Percentiles rank a stretch among this genome's conserved stretches.
Conservation (phyloP, 2,329 filamentous ascomycete genomes). For the Fusarium foetens region DNA sequence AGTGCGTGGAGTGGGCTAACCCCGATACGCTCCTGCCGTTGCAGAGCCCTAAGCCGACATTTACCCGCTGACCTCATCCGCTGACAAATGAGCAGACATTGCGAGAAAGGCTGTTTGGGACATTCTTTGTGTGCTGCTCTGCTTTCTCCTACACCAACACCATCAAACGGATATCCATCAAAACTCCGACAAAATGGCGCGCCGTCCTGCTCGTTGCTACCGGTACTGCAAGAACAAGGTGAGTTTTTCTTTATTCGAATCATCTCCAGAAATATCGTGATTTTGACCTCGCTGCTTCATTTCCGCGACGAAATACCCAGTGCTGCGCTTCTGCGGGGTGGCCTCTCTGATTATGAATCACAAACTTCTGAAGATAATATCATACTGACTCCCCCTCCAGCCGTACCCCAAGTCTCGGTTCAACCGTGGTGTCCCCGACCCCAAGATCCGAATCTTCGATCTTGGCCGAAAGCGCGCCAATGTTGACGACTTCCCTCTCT, state of each 20-base stretch:
- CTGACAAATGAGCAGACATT: not conserved
- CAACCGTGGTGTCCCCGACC: constrained; percentile 97
- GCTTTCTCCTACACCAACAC: constrained; percentile 47
- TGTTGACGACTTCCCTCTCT: constrained; percentile 99
- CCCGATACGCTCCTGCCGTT: not conserved
- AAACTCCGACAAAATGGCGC: constrained; percentile 92
- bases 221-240: constrained; percentile 99
- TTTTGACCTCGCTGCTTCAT: constrained; percentile 8
- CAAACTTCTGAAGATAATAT: not conserved
- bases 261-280: constrained; percentile 20
- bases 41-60: not conserved
- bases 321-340: not conserved
- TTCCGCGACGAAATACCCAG: constrained; percentile 24
- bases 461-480: constrained; percentile 97
- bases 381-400: constrained; percentile 55
- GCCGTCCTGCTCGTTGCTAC: constrained; percentile 99
- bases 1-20: not conserved
- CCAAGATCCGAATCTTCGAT: constrained; percentile 96
- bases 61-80: not conserved
- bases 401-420: constrained; percentile 99
- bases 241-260: constrained; percentile 53
- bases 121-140: not conserved
- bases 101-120: not conserved
- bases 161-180: constrained; percentile 52
- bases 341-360: constrained; percentile 7